Base-by-base conservation (phyloP, 176 grass and related monocot genomes). In the Miscanthus lutarioriparius region DNA sequence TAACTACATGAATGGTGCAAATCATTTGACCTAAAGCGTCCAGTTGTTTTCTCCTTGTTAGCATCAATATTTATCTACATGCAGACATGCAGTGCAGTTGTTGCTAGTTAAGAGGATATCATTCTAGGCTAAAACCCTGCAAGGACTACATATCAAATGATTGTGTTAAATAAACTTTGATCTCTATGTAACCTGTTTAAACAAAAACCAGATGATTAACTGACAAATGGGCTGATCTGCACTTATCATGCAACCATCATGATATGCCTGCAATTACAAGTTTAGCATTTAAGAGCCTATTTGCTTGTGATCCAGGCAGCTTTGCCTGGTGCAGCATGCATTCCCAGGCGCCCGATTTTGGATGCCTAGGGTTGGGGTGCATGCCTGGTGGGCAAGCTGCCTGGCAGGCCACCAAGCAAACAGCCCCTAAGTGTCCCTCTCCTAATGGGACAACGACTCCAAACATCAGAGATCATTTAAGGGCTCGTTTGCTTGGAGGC, bases 31-130 rank as follows among this genome's bases (percentile, higher is more conserved):
- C 30, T 45, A 27, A 70, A 72, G 28, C 20, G 16, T 40, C 23
- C 30, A 20, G 1, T 61, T 59, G 2, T 23, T 8, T 64, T 64
- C 45, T 73, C 33, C 44, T 27, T 27, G 25, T 32, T 78, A 56
- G 47, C 64, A 44, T 70, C 19, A 22, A 53, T 11, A 56, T 73
- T 80, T 80, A 41, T 41, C 70, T 86, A 36, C 32, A 81, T 44
- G 70, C n/a, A 28, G 69, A 36, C 32, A 81, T 44, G 70, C n/a
- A 28, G 69, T 33, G 19, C 37, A 40, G 6, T 54, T 56, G 5
- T 54, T 84, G 37, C 15, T 49, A 40, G 17, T 56, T 67, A 84
- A 7, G 26, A 43, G 40, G 17, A 22, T 69, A 43, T 67, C 76
- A 39, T 27, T 56, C 7, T 37, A 72, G 39, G 39, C 11, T 72